These are phyloP conservation scores for Berberis vulgaris DNA, from an alignment of 164 flowering plant genomes.

Conservation along the genomic window DNA sequence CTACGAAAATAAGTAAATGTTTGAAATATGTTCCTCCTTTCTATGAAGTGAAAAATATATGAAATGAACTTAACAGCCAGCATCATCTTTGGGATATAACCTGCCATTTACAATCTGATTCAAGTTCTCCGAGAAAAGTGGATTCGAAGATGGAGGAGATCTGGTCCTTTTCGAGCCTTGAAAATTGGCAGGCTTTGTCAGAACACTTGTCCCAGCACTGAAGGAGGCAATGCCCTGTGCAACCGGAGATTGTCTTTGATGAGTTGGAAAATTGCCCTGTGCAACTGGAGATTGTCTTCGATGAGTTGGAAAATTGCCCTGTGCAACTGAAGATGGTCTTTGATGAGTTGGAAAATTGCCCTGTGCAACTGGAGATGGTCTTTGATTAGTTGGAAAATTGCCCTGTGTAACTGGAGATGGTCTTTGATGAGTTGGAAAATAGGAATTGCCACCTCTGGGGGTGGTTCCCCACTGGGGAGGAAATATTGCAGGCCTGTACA, in stretches of 20 bases:
- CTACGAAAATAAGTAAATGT: too few relatives aligned
- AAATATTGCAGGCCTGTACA: constrained; percentile 29
- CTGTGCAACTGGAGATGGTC: constrained; percentile 11
- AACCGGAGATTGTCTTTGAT: constrained; percentile 7
- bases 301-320: constrained; percentile 7
- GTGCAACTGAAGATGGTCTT: too few relatives aligned
- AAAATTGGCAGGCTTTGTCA: constrained; percentile 13
- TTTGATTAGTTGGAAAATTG: constrained; percentile 12
- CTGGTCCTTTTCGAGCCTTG: constrained; percentile 49
- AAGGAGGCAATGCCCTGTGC: constrained; percentile 1
- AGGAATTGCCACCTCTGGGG: constrained; percentile 17
- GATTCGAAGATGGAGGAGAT: constrained; percentile 41
- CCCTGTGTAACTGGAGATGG: constrained; percentile 13
- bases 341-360: too few relatives aligned
- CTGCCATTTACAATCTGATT: constrained; percentile 33
- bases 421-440: constrained; percentile 17
- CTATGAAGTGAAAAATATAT: too few relatives aligned
- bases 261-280: not conserved
- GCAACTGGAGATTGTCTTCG: constrained; percentile 15
- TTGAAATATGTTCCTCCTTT: too few relatives aligned
- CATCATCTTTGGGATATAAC: not conserved
- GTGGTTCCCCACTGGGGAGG: constrained; percentile 21
- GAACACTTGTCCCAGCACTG: constrained; percentile 12
- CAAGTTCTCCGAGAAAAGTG: constrained; percentile 16
- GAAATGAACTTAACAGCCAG: too few relatives aligned